Conservation (phyloP, 1,284 basidiomycete genomes). For the Naganishia cerealis region DNA sequence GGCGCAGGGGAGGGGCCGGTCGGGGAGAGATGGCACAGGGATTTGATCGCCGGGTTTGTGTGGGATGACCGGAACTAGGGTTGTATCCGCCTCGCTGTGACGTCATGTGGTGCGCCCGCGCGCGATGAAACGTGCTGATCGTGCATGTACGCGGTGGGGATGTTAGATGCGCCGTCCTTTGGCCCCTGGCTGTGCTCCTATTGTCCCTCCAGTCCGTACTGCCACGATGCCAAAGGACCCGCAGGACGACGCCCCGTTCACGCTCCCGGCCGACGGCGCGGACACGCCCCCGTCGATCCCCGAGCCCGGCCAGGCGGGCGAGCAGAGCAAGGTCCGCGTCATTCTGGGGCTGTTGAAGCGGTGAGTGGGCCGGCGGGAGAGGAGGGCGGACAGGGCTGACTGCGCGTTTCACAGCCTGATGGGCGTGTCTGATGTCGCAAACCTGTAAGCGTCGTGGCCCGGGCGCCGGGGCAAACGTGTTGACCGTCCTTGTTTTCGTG, state of each 20-base stretch:
- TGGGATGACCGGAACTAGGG: slow-evolving; percentile 3
- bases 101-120: too few species aligned
- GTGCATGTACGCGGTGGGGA: too few species aligned
- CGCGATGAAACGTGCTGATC: not conserved
- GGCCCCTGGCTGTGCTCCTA: too few species aligned
- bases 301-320: slow-evolving; percentile 70
- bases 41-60: slow-evolving; percentile 60
- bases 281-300: slow-evolving; percentile 63
- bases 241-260: slow-evolving; percentile 2
- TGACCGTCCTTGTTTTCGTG: slow-evolving; percentile 15
- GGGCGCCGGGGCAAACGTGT: too few species aligned
- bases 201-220: too few species aligned
- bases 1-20: slow-evolving; percentile 7
- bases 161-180: too few species aligned
- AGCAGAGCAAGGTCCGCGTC: slow-evolving; percentile 87
- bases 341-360: slow-evolving; percentile 82
- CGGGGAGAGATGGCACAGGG: slow-evolving; percentile 64
- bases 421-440: slow-evolving; percentile 83
- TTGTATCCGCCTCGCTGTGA: too few species aligned
- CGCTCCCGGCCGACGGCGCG: slow-evolving; percentile 16
- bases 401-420: slow-evolving; percentile 41
- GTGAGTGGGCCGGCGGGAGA: slow-evolving; percentile 61
- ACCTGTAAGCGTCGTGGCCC: too few species aligned
- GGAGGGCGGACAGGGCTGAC: slow-evolving; percentile 10
- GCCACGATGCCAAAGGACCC: too few species aligned